Evolutionary conservation across 768 basidiomycete genomes (phyloP), one percentile per base, ranked within the genome.

Genomic region (Tulasnella sp.): DNA sequence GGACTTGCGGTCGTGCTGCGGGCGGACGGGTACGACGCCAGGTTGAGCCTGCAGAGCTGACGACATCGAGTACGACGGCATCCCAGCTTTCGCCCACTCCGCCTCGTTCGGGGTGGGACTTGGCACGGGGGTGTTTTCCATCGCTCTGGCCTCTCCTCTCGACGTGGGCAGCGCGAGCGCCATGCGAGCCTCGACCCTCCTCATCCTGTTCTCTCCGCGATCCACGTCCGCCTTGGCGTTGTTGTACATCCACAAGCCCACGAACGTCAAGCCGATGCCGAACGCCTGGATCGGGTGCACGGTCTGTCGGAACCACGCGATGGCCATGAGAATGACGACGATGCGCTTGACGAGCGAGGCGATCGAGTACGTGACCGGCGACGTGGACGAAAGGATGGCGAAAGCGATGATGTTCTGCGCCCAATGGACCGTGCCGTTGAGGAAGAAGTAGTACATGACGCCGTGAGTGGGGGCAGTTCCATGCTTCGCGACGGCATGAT

Each of bases 361-460:
- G 83, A 99, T 99, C 74, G 95, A 97, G 85, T 99, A 99, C 0
- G 98, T 99, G 81, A 99, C 98, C 26, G 98, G 97, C 15, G 97
- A 98, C 3, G 95, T 97, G 39, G 93, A 94, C 1, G 97, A 91
- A 71, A 99, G 90, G 82, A 99, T 94, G 83, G 96, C 88, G 86
- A 99, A 99, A 40, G 98, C 98, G 82, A 99, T 93, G 82, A 99
- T 92, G 87, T 96, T 99, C 85, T 99, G 98, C 0, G 91, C 91
- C 82, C 98, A 99, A 85, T 99, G 96, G 16, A 95, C 96, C 1
- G 94, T 92, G 69, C 96, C 97, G 84, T 99, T 99, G 85, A 95
- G 88, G 84, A 95, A 88, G 82, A 98, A 92, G 85, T 96, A 92
- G 84, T 92, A 92, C 6, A 86, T 79, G 70, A 98, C 89, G 3